Evolutionary conservation across 139 green algal genomes (phyloP).

Genomic region (Coelastrella sp.): DNA sequence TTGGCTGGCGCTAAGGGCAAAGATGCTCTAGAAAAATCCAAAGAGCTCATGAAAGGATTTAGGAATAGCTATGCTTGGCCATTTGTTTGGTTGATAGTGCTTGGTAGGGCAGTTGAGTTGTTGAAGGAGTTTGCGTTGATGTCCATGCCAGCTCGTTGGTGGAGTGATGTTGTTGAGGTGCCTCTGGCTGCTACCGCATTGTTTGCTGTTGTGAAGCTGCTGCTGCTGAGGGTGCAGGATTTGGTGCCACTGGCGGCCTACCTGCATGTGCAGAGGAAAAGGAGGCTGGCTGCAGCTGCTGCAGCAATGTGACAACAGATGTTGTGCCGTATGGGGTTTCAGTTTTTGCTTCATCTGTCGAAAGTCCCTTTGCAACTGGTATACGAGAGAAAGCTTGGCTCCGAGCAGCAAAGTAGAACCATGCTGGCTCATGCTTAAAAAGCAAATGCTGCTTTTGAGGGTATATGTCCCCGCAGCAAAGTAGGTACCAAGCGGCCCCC

Average conservation of each 20-base stretch:
- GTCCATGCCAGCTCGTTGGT: slow-evolving; percentile 57
- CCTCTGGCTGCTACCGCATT: slow-evolving; percentile 48
- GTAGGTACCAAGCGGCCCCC: too few relatives aligned
- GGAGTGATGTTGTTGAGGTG: slow-evolving; percentile 68
- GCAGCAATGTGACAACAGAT: too few relatives aligned
- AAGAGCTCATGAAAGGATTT: slow-evolving; percentile 48
- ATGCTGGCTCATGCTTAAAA: too few relatives aligned
- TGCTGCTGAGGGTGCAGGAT: slow-evolving; percentile 59
- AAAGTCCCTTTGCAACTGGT: too few relatives aligned
- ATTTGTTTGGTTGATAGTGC: slow-evolving; percentile 53
- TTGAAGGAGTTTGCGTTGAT: slow-evolving; percentile 47
- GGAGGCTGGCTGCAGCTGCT: background rate
- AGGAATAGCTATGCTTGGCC: slow-evolving; percentile 56
- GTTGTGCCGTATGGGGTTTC: too few relatives aligned
- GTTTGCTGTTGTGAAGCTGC: slow-evolving; percentile 57
- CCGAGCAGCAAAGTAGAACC: too few relatives aligned
- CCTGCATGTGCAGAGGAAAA: slow-evolving; percentile 33
- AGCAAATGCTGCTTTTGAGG: too few relatives aligned
- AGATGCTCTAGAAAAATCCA: slow-evolving; percentile 45
- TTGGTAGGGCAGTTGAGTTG: slow-evolving; percentile 38
- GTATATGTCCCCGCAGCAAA: too few relatives aligned
- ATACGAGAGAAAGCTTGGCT: too few relatives aligned
- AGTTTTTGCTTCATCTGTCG: too few relatives aligned
- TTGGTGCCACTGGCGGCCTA: slow-evolving; percentile 57
- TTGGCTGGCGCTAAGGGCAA: slow-evolving; percentile 1